Evolutionary conservation across 108 stramenopile species (phyloP), one percentile per base, ranked within the genome.

Genomic region (Conticribra guillardii): DNA sequence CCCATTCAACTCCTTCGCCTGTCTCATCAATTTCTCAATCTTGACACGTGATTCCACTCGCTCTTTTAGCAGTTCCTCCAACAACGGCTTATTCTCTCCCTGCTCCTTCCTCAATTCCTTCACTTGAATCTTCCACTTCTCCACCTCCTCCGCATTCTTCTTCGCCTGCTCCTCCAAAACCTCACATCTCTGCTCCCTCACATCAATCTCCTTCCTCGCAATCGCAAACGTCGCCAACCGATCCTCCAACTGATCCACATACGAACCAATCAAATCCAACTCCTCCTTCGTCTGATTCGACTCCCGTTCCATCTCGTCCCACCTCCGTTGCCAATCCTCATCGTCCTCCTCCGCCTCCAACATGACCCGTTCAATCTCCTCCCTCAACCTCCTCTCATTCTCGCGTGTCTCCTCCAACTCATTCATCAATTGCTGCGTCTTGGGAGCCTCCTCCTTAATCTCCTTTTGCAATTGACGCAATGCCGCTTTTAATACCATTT

Each of bases 401-500:
- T 82, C 83, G 3, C 84, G 90, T 26, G 85, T 87, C 73, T 92
- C 87, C 37, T 67, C 66, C 29, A 54, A 24, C n/a, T n/a, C n/a
- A n/a, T n/a, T n/a, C n/a, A n/a, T n/a, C n/a, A n/a, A n/a, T n/a
- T n/a, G n/a, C n/a, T n/a, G n/a, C n/a, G n/a, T n/a, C 19, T 55
- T 37, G 1, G 87, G 87, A 26, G 75, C 89, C 67, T 91, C 90
- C 53, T 90, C 89, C 52, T 84, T 88, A 57, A 94, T 94, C 69
- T 94, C 92, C 58, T 86, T 87, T 66, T 88, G 88, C 37, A 94
- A 71, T 59, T 94, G 90, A 28, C 84, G 53, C 32, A 94, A 55
- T n/a, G 92, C 92, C 32, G 92, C 92, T 77, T 89, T 91, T 41
- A 94, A 59, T 0, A 94, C 90, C 50, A 94, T 75, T 60, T 89